phyloP scores from a whole-genome alignment of 441 rosid species.

The California macrophylla region DNA sequence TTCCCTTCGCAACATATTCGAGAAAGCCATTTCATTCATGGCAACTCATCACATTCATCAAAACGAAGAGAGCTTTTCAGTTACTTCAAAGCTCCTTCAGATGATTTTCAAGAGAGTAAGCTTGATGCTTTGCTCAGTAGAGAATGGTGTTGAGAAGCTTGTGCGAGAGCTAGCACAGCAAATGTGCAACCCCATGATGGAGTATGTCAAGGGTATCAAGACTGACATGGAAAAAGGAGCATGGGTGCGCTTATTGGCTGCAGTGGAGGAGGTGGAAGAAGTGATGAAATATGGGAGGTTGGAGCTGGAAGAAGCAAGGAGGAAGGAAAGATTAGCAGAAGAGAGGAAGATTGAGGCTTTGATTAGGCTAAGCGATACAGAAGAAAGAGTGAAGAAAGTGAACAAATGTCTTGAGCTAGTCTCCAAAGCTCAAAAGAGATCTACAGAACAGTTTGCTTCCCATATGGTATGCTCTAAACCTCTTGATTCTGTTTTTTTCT shows the following conservation, averaged over 20 bases:
- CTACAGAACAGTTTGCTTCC: conserved; percentile 8
- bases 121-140: conserved; percentile 38
- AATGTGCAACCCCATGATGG: conserved; percentile 53
- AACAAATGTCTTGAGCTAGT: conserved; percentile 22
- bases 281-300: conserved; percentile 28
- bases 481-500: neutral
- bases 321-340: conserved; percentile 37
- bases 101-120: conserved; percentile 30
- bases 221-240: conserved; percentile 44
- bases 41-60: conserved; percentile 21
- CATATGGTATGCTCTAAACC: conserved; percentile 28
- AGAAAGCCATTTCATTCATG: conserved; percentile 27
- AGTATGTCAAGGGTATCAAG: conserved; percentile 35
- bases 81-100: conserved; percentile 34
- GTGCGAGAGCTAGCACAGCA: conserved; percentile 33
- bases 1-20: conserved; percentile 33
- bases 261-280: conserved; percentile 33
- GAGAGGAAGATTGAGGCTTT: conserved; percentile 32
- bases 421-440: conserved; percentile 20
- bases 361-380: conserved; percentile 32
- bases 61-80: conserved; percentile 29
- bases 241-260: conserved; percentile 23
- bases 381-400: conserved; percentile 34
- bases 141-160: conserved; percentile 36
- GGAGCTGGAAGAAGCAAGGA: conserved; percentile 45